phyloP scores from a whole-genome alignment of 2,329 filamentous ascomycete species.

The Epichloe baconii region DNA sequence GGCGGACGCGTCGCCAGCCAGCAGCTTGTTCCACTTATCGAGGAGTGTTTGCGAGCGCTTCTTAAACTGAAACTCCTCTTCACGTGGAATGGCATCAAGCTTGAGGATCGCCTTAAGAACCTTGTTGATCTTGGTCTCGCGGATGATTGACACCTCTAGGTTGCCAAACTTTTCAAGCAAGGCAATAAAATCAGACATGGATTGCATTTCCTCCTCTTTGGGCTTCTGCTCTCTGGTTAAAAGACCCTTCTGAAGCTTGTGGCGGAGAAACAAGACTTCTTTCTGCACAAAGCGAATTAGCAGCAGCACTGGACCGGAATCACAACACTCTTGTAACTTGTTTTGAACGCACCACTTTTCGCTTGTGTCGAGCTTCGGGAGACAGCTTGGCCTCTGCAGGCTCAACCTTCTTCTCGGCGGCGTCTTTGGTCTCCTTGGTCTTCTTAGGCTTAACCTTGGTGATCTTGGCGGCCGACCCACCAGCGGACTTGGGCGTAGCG shows the following conservation, averaged over 20 bases:
- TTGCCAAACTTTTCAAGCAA: constrained; percentile 71
- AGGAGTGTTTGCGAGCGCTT: constrained; percentile 65
- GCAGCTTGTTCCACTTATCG: constrained; percentile 77
- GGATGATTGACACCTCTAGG: constrained; percentile 80
- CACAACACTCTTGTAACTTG: not conserved
- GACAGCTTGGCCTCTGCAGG: constrained; percentile 45
- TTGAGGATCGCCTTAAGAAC: constrained; percentile 91
- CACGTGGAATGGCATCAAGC: constrained; percentile 69
- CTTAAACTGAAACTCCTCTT: constrained; percentile 85
- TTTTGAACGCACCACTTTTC: constrained; percentile 41
- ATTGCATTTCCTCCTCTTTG: constrained; percentile 72
- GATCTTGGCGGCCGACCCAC: constrained; percentile 37
- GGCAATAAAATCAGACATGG: constrained; percentile 62
- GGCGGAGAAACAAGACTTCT: constrained; percentile 82
- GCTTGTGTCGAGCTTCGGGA: constrained; percentile 41
- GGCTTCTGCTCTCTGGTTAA: constrained; percentile 72
- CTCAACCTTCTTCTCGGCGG: constrained; percentile 43
- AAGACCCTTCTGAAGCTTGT: constrained; percentile 90
- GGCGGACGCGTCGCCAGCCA: constrained; percentile 44
- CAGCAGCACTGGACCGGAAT: constrained; percentile 18
- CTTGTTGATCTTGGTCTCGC: constrained; percentile 94
- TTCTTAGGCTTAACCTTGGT: constrained; percentile 47
- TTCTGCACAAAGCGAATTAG: constrained; percentile 29
- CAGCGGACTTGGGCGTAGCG: constrained; percentile 36
- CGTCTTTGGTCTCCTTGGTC: constrained; percentile 41